Evolutionary conservation across 352 stramenopile genomes (phyloP), one percentile per base, ranked within the genome.

Genomic region (Blastocystis sp.): DNA sequence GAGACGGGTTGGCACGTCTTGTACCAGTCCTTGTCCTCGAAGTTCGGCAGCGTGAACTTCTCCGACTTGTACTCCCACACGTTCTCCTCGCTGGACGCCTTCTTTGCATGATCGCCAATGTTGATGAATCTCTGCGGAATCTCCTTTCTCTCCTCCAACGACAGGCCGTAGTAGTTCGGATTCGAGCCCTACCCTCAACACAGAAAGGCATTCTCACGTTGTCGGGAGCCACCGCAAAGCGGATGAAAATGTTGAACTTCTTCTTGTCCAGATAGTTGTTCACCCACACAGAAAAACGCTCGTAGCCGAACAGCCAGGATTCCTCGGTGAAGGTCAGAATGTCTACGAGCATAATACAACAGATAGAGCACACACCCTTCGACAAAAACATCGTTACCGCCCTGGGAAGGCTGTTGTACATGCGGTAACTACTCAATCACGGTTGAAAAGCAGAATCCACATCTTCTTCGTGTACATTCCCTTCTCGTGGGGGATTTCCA

Each of bases 381-480:
- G 74, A 84, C n/a, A 84, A 52, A 57, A 84, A 84, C 24, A 84
- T 69, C 3, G 74, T 69, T 11, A 84, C 60, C 40, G 74, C 74
- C 34, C 21, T 42, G 9, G 74, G 74, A 38, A 84, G 60, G 69
- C 57, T 68, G 61, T 84, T 84, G 74, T 84, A 84, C 34, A 84
- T 84, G 3, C 74, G 48, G 52, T 84, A 84, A n/a, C 74, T 84
- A 69, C 6, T 14, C 28, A 68, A 24, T 70, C 11, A 48, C 3
- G 1, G 48, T 43, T 34, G 52, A n/a, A 38, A 77, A 59, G 28
- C 19, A 76, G 2, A 17, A 24, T 38, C 17, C 62, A 88, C 78
- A 76, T 88, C 60, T 88, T 88, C 52, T 78, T 76, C n/a, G 78
- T 88, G 68, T 88, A 88, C 68, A 79, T 76, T 54, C 78, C 78